Conservation (phyloP, 1,284 basidiomycete genomes). For the Trichosporon faecale region DNA sequence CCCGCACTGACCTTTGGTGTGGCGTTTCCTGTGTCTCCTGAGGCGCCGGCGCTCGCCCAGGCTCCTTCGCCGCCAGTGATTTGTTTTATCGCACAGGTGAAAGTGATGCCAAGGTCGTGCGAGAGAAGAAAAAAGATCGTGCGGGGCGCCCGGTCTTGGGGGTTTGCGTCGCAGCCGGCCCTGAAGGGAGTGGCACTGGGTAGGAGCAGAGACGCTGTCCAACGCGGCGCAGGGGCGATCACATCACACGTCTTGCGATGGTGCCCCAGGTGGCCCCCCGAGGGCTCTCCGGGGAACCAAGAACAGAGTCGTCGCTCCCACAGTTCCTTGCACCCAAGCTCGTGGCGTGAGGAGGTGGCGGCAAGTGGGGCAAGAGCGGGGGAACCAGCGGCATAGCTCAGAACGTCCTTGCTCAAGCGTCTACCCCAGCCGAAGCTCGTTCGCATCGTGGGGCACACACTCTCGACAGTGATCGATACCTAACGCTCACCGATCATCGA, state of each 20-base stretch:
- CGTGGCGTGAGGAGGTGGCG: constrained; percentile 4
- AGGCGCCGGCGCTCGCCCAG: background rate
- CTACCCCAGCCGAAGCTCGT: background rate
- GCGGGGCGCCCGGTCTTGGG: background rate
- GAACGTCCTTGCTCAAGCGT: background rate
- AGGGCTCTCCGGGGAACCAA: background rate
- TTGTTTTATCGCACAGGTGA: background rate
- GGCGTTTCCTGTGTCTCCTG: background rate
- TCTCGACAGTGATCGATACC: background rate
- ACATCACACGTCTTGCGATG: background rate
- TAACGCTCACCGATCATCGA: background rate
- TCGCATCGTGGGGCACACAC: background rate
- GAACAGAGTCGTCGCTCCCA: background rate
- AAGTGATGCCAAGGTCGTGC: background rate
- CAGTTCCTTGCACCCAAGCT: constrained; percentile 6
- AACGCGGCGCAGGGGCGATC: background rate
- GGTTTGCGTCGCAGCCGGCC: background rate
- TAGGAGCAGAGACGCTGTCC: background rate
- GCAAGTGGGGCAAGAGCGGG: background rate
- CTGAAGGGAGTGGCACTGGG: background rate
- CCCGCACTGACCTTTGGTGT: constrained; percentile 9
- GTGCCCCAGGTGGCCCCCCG: constrained; percentile 7
- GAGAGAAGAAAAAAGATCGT: background rate
- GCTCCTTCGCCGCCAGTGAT: background rate
- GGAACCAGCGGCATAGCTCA: background rate